Percentiles rank a stretch among this genome's conserved stretches.
These are phyloP conservation scores for Malassezia furfur DNA, from an alignment of 1,284 basidiomycete genomes.

Conservation along the genomic window DNA sequence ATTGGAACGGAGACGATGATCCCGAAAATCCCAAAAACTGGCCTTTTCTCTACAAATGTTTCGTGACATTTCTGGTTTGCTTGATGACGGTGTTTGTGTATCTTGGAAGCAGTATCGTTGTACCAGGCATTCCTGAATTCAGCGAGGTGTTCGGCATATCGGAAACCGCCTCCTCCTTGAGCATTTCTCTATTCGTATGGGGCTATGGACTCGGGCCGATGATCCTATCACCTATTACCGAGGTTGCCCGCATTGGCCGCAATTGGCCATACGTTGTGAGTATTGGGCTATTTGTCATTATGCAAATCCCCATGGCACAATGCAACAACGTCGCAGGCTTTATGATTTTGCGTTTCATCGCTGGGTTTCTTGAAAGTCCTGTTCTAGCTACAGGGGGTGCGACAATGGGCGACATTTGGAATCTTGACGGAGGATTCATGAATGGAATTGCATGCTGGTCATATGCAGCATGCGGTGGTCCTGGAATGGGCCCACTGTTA, in stretches of 20 bases:
- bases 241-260: slow-evolving; percentile 34
- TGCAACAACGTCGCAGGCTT: slow-evolving; percentile 12
- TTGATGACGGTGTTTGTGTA: slow-evolving; percentile 52
- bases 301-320: slow-evolving; percentile 17
- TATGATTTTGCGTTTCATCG: slow-evolving; percentile 40
- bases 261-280: slow-evolving; percentile 21
- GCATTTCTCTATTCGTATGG: slow-evolving; percentile 30
- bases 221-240: slow-evolving; percentile 43
- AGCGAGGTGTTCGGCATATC: slow-evolving; percentile 29
- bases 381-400: slow-evolving; percentile 46
- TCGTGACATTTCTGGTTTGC: slow-evolving; percentile 38
- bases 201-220: slow-evolving; percentile 30
- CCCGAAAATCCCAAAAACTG: slow-evolving; percentile 47
- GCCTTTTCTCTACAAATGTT: slow-evolving; percentile 31
- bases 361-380: slow-evolving; percentile 48
- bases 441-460: slow-evolving; percentile 17
- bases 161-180: slow-evolving; percentile 20
- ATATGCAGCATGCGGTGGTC: slow-evolving; percentile 22
- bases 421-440: slow-evolving; percentile 8
- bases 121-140: slow-evolving; percentile 32
- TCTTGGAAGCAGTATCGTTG: slow-evolving; percentile 2
- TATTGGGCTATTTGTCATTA: slow-evolving; percentile 15
- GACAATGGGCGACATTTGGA: slow-evolving; percentile 28
- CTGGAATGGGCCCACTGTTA: slow-evolving; percentile 28
- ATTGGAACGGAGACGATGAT: slow-evolving; percentile 45